These are phyloP conservation scores for Pisolithus orientalis DNA, from an alignment of 768 basidiomycete species.

Conservation along the genomic window DNA sequence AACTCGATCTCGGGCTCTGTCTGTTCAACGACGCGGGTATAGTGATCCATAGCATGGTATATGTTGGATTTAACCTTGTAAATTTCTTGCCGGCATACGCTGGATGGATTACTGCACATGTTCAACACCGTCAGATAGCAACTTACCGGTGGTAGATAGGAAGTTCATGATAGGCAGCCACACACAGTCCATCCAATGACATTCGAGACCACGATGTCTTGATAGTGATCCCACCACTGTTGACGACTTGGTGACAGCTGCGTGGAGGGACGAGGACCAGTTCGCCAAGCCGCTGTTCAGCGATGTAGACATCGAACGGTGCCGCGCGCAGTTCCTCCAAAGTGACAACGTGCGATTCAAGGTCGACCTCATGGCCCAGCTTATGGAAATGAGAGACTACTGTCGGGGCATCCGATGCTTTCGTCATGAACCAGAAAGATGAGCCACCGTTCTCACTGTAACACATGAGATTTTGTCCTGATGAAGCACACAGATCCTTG, in stretches of 20 bases:
- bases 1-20: background rate
- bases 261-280: slow-evolving; percentile 75
- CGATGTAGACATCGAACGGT: slow-evolving; percentile 63
- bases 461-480: slow-evolving; percentile 85
- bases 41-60: slow-evolving; percentile 44
- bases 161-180: slow-evolving; percentile 65
- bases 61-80: slow-evolving; percentile 70
- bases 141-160: slow-evolving; percentile 72
- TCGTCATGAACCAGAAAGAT: slow-evolving; percentile 86
- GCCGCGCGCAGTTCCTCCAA: slow-evolving; percentile 58
- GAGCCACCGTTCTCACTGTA: slow-evolving; percentile 67
- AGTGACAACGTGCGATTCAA: slow-evolving; percentile 62
- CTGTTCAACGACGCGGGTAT: slow-evolving; percentile 15
- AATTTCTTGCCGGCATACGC: slow-evolving; percentile 74
- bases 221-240: slow-evolving; percentile 72
- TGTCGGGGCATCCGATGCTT: slow-evolving; percentile 45
- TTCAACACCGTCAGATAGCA: background rate
- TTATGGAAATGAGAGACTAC: slow-evolving; percentile 54
- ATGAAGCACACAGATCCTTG: slow-evolving; percentile 79
- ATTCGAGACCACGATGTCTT: slow-evolving; percentile 87
- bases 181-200: slow-evolving; percentile 54
- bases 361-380: slow-evolving; percentile 47
- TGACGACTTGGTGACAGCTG: slow-evolving; percentile 81
- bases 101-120: slow-evolving; percentile 22
- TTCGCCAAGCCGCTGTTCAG: slow-evolving; percentile 71